Base-by-base conservation (phyloP, 2,329 filamentous ascomycete species). In the Penicillium sp. region DNA sequence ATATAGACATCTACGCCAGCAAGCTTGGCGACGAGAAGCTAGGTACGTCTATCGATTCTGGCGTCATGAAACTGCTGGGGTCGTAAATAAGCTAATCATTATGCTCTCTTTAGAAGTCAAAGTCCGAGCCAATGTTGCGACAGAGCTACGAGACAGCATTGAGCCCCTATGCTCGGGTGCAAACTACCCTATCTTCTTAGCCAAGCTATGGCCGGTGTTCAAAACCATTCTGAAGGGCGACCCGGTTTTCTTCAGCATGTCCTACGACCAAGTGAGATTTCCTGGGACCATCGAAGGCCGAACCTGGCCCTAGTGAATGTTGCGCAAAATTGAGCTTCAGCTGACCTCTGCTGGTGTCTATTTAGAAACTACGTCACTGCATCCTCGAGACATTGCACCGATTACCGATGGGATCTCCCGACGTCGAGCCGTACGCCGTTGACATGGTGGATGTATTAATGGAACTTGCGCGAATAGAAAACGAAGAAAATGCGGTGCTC, bases 401-500 rank as follows among this genome's bases (percentile, higher is more conserved):
- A 56, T 73, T 99, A 78, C 90, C 71, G 60, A 84, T 76, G 79
- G 82, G 79, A 33, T 86, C 89, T 2, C 73, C 83, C 46, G 90
- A 96, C 62, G 83, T 96, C 72, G 91, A 97, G 68, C 87, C 86
- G 0, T 95, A 92, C 70, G 91, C 92, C 33, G 81, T 84, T 57
- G 89, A 95, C 66, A 85, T 95, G 53, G 89, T 96, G 52, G 91
- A 96, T 65, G 79, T 95, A 58, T 79, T 97, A 55, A 92, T 97
- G 84, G 81, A 82, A 46, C 76, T 99, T 50, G 90, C 97, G 52
- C 84, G 86, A 59, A 86, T 83, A 35, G 93, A 99, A 71, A 99
- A 99, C 63, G 93, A 99, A 72, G 93, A 99, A 56, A 99, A 99
- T 77, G 93, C 92, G 2, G 89, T 95, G n/a, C 76, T 99, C 55